phyloP scores from a whole-genome alignment of 306 rosid species.

The Geum urbanum region DNA sequence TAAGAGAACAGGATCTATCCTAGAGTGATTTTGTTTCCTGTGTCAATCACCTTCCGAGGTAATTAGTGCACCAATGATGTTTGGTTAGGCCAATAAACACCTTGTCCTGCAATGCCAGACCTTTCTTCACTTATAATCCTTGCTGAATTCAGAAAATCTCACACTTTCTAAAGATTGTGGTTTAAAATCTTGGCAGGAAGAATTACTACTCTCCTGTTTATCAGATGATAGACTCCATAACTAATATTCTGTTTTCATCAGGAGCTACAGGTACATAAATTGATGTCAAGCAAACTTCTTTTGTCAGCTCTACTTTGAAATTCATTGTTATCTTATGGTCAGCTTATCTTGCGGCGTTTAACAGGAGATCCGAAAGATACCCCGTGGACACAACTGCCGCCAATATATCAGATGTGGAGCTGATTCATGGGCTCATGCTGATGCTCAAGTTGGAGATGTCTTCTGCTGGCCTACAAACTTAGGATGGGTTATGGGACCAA shows the following conservation, averaged over 20 bases:
- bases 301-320: background rate
- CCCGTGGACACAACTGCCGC: constrained; percentile 92
- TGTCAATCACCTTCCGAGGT: constrained; percentile 43
- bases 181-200: constrained; percentile 44
- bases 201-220: constrained; percentile 49
- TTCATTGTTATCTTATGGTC: constrained; percentile 12
- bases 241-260: constrained; percentile 87
- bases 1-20: constrained; percentile 58
- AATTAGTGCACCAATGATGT: constrained; percentile 2
- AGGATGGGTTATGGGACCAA: constrained; percentile 95
- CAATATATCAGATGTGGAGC: constrained; percentile 69
- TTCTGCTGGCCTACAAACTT: constrained; percentile 88
- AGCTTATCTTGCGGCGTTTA: constrained; percentile 16
- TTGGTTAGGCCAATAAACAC: background rate
- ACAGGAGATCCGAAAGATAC: constrained; percentile 94
- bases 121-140: background rate
- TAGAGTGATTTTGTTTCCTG: constrained; percentile 70
- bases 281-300: background rate
- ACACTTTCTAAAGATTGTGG: background rate
- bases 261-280: constrained; percentile 79
- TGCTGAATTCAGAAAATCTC: background rate
- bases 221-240: constrained; percentile 57
- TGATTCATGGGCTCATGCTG: constrained; percentile 67
- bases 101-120: background rate
- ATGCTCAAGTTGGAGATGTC: constrained; percentile 62